These are phyloP conservation scores for Leucocoprinus birnbaumii DNA, from an alignment of 768 basidiomycete species.

Conservation along the genomic window DNA sequence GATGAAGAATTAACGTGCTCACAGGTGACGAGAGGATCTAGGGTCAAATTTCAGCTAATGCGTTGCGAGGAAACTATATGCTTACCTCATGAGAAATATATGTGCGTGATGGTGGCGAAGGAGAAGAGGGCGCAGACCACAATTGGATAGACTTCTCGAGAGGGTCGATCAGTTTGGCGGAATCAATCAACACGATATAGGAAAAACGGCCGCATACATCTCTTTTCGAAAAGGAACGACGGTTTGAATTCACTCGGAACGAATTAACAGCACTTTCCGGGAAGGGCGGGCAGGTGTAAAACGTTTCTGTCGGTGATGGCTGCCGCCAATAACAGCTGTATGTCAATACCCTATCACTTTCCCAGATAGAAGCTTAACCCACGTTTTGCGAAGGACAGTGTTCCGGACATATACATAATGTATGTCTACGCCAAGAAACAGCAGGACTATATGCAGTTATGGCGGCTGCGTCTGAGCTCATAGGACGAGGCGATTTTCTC, in stretches of 20 bases:
- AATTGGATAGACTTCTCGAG: neutral
- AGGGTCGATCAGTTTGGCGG: neutral
- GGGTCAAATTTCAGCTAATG: neutral
- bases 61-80: neutral
- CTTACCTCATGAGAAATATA: neutral
- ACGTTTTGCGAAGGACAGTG: slow-evolving; percentile 4
- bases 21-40: neutral
- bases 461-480: neutral
- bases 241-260: neutral
- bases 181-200: neutral
- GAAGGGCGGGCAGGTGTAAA: neutral
- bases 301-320: neutral
- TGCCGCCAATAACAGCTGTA: neutral
- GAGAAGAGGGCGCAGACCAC: neutral
- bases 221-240: neutral
- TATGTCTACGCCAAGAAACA: neutral
- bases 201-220: neutral
- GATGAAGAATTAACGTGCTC: neutral
- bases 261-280: neutral
- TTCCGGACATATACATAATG: slow-evolving; percentile 2
- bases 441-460: neutral
- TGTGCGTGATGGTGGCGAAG: neutral
- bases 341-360: neutral
- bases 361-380: neutral
- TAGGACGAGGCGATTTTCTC: neutral